Evolutionary conservation across 371 early-diverging fungal genomes (phyloP).

Genomic region (Mortierella sp.): DNA sequence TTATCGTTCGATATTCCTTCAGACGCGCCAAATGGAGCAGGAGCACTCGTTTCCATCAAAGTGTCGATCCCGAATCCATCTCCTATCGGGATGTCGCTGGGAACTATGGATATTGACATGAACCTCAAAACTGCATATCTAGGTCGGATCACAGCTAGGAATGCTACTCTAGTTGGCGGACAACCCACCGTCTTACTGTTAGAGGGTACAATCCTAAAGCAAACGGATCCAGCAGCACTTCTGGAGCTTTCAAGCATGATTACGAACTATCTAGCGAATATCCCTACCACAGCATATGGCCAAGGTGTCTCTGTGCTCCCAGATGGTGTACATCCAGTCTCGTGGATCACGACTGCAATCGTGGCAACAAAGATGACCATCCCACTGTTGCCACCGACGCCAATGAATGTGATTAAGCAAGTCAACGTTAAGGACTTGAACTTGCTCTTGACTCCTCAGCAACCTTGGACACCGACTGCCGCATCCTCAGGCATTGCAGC

Average conservation of each 20-base stretch:
- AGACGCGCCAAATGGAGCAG: constrained; percentile 39
- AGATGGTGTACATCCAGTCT: constrained; percentile 26
- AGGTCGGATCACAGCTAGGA: constrained; percentile 33
- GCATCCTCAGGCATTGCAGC: constrained; percentile 35
- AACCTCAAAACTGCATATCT: constrained; percentile 32
- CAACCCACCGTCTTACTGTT: constrained; percentile 22
- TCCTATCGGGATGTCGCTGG: constrained; percentile 46
- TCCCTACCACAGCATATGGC: constrained; percentile 25
- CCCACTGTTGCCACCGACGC: constrained; percentile 32
- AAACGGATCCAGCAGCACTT: constrained; percentile 21
- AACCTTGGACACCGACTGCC: constrained; percentile 36
- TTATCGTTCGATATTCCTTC: constrained; percentile 41
- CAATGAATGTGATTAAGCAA: constrained; percentile 32
- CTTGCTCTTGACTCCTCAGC: constrained; percentile 22
- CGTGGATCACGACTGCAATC: constrained; percentile 42
- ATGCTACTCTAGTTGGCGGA: constrained; percentile 21
- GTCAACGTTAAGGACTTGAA: constrained; percentile 24
- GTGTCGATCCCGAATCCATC: constrained; percentile 40
- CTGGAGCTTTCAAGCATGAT: constrained; percentile 39
- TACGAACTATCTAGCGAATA: constrained; percentile 40
- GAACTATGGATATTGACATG: constrained; percentile 37
- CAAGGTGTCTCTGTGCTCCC: constrained; percentile 46
- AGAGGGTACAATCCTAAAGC: constrained; percentile 28
- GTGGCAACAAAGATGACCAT: constrained; percentile 34
- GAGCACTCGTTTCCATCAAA: constrained; percentile 34